Percentiles rank a stretch among this genome's conserved stretches.
These are phyloP conservation scores for Leccinum insolens DNA, from an alignment of 1,284 basidiomycete species.

Conservation along the genomic window DNA sequence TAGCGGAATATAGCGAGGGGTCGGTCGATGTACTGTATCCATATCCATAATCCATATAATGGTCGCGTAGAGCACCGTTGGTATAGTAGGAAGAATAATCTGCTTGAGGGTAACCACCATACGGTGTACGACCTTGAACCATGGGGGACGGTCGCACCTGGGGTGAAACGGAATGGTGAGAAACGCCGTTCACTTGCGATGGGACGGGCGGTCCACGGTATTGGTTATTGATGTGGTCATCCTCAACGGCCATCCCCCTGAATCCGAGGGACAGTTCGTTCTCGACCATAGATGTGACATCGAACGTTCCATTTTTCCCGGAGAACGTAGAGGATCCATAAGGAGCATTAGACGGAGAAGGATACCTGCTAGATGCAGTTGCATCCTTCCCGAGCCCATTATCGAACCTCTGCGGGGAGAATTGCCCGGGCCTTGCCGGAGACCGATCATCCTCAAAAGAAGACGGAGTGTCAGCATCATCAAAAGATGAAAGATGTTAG, in stretches of 20 bases:
- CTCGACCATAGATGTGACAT: slow-evolving; percentile 48
- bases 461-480: slow-evolving; percentile 17
- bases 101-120: slow-evolving; percentile 51
- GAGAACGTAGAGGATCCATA: slow-evolving; percentile 39
- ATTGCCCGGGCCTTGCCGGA: slow-evolving; percentile 47
- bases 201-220: slow-evolving; percentile 32
- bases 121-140: slow-evolving; percentile 50
- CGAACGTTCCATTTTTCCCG: slow-evolving; percentile 43
- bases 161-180: slow-evolving; percentile 30
- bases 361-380: slow-evolving; percentile 42
- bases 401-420: slow-evolving; percentile 59
- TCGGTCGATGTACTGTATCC: slow-evolving; percentile 54
- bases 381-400: slow-evolving; percentile 45
- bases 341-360: slow-evolving; percentile 47
- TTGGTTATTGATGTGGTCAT: slow-evolving; percentile 47
- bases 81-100: slow-evolving; percentile 63
- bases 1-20: slow-evolving; percentile 52
- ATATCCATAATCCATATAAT: slow-evolving; percentile 57
- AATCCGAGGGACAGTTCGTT: slow-evolving; percentile 60
- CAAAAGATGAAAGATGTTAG: slow-evolving; percentile 14
- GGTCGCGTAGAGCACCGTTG: slow-evolving; percentile 45
- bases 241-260: slow-evolving; percentile 70
- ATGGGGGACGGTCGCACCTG: slow-evolving; percentile 44
- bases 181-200: slow-evolving; percentile 27
- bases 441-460: slow-evolving; percentile 52